Conservation (phyloP, 306 rosid genomes). For the Quillaja saponaria region DNA sequence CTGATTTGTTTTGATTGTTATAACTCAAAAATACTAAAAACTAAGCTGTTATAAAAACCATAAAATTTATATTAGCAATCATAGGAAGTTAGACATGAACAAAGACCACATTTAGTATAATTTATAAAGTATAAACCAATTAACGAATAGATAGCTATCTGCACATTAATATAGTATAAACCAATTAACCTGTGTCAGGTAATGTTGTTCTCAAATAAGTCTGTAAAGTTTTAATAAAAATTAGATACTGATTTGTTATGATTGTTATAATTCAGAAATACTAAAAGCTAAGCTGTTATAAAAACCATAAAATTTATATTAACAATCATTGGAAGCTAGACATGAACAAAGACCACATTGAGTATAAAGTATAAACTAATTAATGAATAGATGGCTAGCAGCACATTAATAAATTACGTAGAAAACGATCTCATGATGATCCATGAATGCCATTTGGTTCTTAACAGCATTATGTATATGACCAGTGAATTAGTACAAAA, state of each 20-base stretch:
- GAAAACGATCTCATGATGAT: not conserved
- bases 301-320: slow-evolving; percentile 1
- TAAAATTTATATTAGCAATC: slow-evolving; percentile 15
- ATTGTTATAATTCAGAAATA: not conserved
- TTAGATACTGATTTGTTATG: not conserved
- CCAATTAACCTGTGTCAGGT: slow-evolving; percentile 62
- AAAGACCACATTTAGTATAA: not conserved
- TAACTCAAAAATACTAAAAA: not conserved
- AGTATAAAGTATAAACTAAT: not conserved
- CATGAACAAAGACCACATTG: not conserved
- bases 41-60: not conserved
- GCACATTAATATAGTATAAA: too few species aligned
- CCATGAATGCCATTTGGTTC: not conserved
- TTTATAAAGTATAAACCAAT: not conserved
- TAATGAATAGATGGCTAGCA: not conserved
- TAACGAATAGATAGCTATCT: not conserved
- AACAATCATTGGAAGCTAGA: slow-evolving; percentile 13
- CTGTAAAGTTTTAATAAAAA: too few species aligned
- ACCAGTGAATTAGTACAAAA: not conserved
- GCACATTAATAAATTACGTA: not conserved
- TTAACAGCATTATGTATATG: not conserved
- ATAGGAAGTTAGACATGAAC: not conserved
- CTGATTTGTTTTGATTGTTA: not conserved
- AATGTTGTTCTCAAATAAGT: too few species aligned
- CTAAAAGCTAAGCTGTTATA: not conserved